These are phyloP conservation scores for Claviceps citrina DNA, from an alignment of 2,329 filamentous ascomycete genomes.

Conservation along the genomic window DNA sequence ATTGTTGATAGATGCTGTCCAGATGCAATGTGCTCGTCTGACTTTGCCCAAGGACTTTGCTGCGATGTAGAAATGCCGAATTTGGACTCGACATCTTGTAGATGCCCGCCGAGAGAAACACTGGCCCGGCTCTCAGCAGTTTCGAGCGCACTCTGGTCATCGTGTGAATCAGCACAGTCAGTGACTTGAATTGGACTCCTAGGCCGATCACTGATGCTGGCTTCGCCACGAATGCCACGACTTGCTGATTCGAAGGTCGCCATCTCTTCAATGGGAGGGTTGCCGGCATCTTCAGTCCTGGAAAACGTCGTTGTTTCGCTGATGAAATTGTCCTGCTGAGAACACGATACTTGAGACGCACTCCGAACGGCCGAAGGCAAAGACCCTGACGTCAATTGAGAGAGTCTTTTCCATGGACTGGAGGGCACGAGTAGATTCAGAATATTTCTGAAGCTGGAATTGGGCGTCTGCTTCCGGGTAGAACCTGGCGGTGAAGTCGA, in stretches of 20 bases:
- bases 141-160: background rate
- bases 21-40: slow-evolving; percentile 2
- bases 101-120: background rate
- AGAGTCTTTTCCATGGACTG: slow-evolving; percentile 13
- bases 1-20: background rate
- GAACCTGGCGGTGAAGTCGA: background rate
- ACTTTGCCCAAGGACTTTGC: slow-evolving; percentile 8
- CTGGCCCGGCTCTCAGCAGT: background rate
- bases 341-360: background rate
- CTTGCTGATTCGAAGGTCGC: background rate
- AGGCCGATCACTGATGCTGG: background rate
- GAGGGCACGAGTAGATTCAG: slow-evolving; percentile 12
- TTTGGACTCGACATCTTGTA: background rate
- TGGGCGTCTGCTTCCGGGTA: slow-evolving; percentile 3
- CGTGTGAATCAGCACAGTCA: background rate
- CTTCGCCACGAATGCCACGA: background rate
- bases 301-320: background rate
- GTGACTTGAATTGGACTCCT: background rate
- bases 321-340: background rate
- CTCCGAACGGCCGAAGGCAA: background rate
- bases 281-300: background rate
- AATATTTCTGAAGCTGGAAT: slow-evolving; percentile 12
- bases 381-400: slow-evolving; percentile 4
- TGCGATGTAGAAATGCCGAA: slow-evolving; percentile 2
- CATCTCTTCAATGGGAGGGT: background rate